phyloP scores from a whole-genome alignment of 768 basidiomycete species.

The Amanita jacksonii region DNA sequence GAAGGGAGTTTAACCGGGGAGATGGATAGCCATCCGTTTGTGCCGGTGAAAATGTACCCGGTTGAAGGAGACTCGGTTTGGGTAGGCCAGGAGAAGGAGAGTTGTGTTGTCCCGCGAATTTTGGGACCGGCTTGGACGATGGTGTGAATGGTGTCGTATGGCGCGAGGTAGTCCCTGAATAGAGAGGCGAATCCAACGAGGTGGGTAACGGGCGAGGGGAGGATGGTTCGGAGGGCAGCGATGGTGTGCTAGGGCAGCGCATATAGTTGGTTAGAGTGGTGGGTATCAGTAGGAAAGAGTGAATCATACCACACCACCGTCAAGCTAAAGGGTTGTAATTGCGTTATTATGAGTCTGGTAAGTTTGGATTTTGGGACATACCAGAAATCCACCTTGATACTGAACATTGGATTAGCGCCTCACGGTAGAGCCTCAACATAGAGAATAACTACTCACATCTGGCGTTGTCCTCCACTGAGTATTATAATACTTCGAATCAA shows the following conservation, averaged over 20 bases:
- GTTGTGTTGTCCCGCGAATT: slow-evolving; percentile 49
- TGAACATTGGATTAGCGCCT: slow-evolving; percentile 16
- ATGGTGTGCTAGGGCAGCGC: slow-evolving; percentile 64
- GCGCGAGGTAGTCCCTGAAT: slow-evolving; percentile 61
- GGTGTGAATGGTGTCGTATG: slow-evolving; percentile 70
- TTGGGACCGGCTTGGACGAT: slow-evolving; percentile 39
- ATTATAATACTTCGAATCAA: slow-evolving; percentile 66
- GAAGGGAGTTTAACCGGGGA: slow-evolving; percentile 15
- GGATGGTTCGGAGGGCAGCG: slow-evolving; percentile 52
- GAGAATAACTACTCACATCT: slow-evolving; percentile 40
- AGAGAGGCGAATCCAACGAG: slow-evolving; percentile 60
- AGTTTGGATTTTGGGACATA: slow-evolving; percentile 23
- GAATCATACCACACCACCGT: slow-evolving; percentile 63
- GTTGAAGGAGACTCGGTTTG: slow-evolving; percentile 27
- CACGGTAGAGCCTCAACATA: slow-evolving; percentile 3
- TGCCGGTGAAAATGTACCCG: slow-evolving; percentile 47
- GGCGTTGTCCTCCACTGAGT: slow-evolving; percentile 80
- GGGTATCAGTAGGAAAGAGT: slow-evolving; percentile 2
- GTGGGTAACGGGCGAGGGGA: slow-evolving; percentile 41
- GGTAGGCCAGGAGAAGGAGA: slow-evolving; percentile 55
- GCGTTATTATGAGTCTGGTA: too few relatives aligned
- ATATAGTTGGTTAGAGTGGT: too few relatives aligned
- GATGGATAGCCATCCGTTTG: slow-evolving; percentile 49
- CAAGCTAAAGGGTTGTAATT: slow-evolving; percentile 50
- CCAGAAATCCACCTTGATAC: slow-evolving; percentile 80